Evolutionary conservation across 768 basidiomycete species (phyloP), one percentile per base, ranked within the genome.

Genomic region (Hygrophorus russula): DNA sequence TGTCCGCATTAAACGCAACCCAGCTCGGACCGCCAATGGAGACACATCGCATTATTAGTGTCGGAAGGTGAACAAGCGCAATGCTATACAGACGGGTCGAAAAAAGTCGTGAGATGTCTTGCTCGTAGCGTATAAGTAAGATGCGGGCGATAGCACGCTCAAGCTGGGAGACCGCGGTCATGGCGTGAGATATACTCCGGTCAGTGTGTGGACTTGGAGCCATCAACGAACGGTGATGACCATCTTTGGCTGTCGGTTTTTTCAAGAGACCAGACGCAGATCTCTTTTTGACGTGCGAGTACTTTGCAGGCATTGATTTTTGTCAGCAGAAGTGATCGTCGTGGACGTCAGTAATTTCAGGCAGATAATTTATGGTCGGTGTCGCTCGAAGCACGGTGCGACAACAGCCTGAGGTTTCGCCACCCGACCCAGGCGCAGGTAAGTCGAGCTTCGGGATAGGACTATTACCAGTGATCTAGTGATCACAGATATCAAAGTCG

Each of bases 221-320:
- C 4, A 24, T 7, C 4, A 24, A 7, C 24, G 24, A 53, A 42
- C 60, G 58, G 42, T 59, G 49, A 24, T 60, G 57, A 7, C 54
- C 56, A 48, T 60, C 59, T 55, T 41, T 59, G 14, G 31, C 36
- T n/a, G 54, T 46, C 28, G 54, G 36, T 51, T 74, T 78, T 53
- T 70, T 73, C 54, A 69, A 63, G 11, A 68, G 56, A 12, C 73
- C 68, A 5, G 68, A 64, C 0, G 67, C 65, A 5, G 74, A 63
- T 37, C 76, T 62, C 55, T 80, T 82, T 66, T 80, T 81, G n/a
- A 79, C 74, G 60, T 82, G 80, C 18, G 80, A 82, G 60, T 82
- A 82, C 54, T 82, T 82, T 28, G 78, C 72, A 13, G 80, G 78
- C 80, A 82, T 82, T 7, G n/a, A n/a, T n/a, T n/a, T n/a, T n/a